These are phyloP conservation scores for Myxozyma vanderwaltii DNA, from an alignment of 805 yeast genomes.

Conservation along the genomic window DNA sequence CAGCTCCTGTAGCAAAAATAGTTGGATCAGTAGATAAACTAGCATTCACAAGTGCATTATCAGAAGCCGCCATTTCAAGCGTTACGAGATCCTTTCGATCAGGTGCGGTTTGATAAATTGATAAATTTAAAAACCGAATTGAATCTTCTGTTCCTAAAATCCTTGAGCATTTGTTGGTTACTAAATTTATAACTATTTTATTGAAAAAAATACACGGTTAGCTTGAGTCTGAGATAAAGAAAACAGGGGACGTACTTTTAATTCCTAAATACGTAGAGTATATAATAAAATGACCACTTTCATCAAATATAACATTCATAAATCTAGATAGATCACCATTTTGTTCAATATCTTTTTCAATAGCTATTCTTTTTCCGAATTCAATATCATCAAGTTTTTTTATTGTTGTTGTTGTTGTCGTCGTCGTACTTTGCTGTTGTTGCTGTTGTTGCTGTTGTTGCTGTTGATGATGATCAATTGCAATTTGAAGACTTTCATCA, in stretches of 20 bases:
- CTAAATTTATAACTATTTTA: conserved; percentile 38
- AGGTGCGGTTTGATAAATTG: conserved; percentile 43
- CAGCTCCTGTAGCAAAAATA: conserved; percentile 39
- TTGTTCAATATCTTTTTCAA: conserved; percentile 37
- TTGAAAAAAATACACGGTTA: neutral
- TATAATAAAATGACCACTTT: conserved; percentile 39
- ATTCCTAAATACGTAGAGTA: conserved; percentile 42
- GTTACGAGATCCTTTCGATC: conserved; percentile 36
- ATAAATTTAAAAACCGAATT: conserved; percentile 38
- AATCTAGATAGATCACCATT: neutral
- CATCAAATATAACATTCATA: conserved; percentile 40
- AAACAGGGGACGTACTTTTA: conserved; percentile 28
- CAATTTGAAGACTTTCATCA: conserved; percentile 40
- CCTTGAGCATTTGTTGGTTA: conserved; percentile 36
- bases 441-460: too few relatives aligned
- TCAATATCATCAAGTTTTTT: conserved; percentile 37
- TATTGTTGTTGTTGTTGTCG: neutral
- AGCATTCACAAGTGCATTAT: conserved; percentile 39
- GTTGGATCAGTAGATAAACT: conserved; percentile 40
- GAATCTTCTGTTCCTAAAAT: conserved; percentile 42
- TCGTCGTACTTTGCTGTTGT: neutral
- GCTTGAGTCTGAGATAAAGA: neutral
- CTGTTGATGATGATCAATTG: conserved; percentile 37
- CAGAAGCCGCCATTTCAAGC: conserved; percentile 42
- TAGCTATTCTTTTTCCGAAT: conserved; percentile 37